Conservation (phyloP, 106 monocot genomes). For the Dendrobium officinale region DNA sequence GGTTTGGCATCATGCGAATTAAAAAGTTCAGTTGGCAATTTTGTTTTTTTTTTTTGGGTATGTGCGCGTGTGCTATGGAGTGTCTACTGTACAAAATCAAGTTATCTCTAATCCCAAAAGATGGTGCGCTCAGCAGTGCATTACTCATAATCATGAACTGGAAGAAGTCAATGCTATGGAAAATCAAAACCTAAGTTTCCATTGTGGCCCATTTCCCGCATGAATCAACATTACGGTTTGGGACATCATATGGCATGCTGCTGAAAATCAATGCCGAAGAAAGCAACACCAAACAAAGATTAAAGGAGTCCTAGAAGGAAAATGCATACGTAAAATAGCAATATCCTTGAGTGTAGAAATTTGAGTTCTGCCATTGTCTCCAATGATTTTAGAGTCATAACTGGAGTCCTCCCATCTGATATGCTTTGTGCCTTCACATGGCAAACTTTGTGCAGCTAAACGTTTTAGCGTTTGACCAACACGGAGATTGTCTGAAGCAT, state of each 20-base stretch:
- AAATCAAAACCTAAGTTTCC: not conserved
- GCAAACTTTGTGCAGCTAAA: constrained; percentile 23
- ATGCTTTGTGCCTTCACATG: constrained; percentile 31
- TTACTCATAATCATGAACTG: not conserved
- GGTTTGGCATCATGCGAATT: not conserved
- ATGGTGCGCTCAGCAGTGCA: not conserved
- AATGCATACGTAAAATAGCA: constrained; percentile 36
- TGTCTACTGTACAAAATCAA: not conserved
- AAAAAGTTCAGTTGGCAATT: not conserved
- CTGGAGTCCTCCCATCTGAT: constrained; percentile 16
- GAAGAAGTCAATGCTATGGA: not conserved
- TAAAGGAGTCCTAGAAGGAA: constrained; percentile 10
- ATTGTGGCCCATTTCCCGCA: not conserved
- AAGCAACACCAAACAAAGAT: not conserved
- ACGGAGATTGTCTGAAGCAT: constrained; percentile 31
- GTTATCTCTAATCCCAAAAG: not conserved
- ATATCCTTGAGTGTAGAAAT: constrained; percentile 25
- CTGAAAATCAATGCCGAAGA: not conserved
- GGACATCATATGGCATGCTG: not conserved
- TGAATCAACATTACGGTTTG: not conserved
- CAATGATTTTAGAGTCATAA: constrained; percentile 9
- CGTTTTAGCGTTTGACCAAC: constrained; percentile 60
- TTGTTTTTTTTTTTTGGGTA: not conserved
- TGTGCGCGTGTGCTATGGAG: not conserved
- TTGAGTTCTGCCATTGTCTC: constrained; percentile 17